Evolutionary conservation across 257 asterid species (phyloP), one percentile per base, ranked within the genome.

Genomic region (Craterostigma plantagineum): DNA sequence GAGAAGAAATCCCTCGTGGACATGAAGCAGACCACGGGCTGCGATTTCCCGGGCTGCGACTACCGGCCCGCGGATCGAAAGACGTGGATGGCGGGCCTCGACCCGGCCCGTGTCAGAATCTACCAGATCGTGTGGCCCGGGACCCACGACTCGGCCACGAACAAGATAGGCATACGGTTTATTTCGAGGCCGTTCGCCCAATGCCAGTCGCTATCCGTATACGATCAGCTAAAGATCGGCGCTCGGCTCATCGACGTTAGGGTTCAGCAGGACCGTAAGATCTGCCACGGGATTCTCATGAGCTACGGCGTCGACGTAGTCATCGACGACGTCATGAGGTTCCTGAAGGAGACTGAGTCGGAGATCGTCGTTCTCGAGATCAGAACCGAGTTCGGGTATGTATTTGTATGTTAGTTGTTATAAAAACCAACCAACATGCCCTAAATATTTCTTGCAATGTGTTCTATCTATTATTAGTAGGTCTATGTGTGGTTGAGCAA

Each of bases 81-180:
- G 58, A 83, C 66, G 66, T 90, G 98, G 98, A 79, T 83, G 92
- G 48, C 62, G 42, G 50, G 46, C 16, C 76, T 82, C 4, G 46
- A 51, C 11, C 81, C 75, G 0, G 84, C 64, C 0, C 75, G 51
- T 0, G 33, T 75, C 46, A 57, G 63, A 4, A 38, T 90, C 10
- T 48, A 90, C 52, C 70, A 77, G 49, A 90, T 90, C 11, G 85
- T 79, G 0, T 90, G 95, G 95, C 95, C 95, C 8, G 98, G 95
- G 0, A 90, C 95, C 0, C 93, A 90, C 52, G 93, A 90, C 51
- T 90, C 95, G 14, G 94, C 95, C 12, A 90, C 93, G 4, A 59
- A 90, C 66, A 43, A 74, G 57, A 81, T 86, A 41, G 98, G 95
- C 1, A 61, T 87, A 42, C 90, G 79, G 0, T 16, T 57, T 35